Conservation (phyloP, 352 stramenopile species). For the Globisporangium orthogonon region DNA sequence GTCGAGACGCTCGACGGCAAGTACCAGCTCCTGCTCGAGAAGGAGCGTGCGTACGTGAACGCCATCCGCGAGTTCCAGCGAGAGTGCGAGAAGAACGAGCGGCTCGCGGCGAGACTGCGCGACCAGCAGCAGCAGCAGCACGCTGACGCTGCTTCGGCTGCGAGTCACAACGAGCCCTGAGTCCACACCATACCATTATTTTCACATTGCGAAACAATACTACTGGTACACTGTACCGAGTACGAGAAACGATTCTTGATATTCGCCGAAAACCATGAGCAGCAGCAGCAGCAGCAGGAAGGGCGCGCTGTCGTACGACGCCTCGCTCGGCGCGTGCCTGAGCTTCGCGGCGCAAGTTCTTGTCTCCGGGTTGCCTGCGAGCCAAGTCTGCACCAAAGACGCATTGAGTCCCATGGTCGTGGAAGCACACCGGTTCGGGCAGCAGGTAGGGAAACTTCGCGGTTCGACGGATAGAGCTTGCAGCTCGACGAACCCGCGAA, state of each 20-base stretch:
- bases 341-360: slow-evolving; percentile 37
- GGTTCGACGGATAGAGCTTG: neutral
- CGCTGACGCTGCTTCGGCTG: no score
- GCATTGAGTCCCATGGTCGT: slow-evolving; percentile 44
- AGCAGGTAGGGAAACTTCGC: slow-evolving; percentile 19
- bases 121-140: neutral
- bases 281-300: slow-evolving; percentile 14
- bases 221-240: no score
- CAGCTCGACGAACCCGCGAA: slow-evolving; percentile 15
- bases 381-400: slow-evolving; percentile 40
- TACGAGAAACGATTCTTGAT: no score
- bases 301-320: slow-evolving; percentile 13
- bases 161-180: no score
- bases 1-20: slow-evolving; percentile 71
- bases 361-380: slow-evolving; percentile 7
- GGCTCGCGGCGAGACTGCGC: slow-evolving; percentile 24
- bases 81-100: slow-evolving; percentile 85
- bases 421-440: slow-evolving; percentile 44
- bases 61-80: slow-evolving; percentile 86
- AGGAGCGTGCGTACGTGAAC: slow-evolving; percentile 78
- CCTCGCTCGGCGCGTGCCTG: slow-evolving; percentile 37
- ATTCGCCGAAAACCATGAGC: no score
- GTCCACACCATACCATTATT: no score
- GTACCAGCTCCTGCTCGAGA: slow-evolving; percentile 70
- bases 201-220: no score